Evolutionary conservation across 169 alveolate species (phyloP).

Genomic region (Eimeria acervulina): DNA sequence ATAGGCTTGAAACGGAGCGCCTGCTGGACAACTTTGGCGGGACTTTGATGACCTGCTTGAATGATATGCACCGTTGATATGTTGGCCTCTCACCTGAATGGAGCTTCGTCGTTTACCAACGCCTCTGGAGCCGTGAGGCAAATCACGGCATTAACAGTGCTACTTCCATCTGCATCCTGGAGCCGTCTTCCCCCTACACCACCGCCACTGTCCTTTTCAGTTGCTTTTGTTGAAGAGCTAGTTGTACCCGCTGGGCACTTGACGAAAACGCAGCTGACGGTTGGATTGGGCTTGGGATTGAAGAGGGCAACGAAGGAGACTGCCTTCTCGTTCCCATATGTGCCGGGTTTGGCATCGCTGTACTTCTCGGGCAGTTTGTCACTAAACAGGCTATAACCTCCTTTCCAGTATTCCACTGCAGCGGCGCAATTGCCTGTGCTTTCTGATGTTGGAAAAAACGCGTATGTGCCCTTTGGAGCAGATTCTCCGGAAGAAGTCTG

Average conservation of each 20-base stretch:
- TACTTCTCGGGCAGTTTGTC: slow-evolving; percentile 4
- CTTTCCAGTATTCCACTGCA: slow-evolving; percentile 49
- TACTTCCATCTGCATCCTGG: background rate
- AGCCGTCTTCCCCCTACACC: background rate
- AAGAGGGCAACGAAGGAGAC: slow-evolving; percentile 64
- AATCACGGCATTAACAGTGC: background rate
- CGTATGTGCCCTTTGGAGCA: slow-evolving; percentile 9
- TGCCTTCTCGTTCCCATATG: background rate
- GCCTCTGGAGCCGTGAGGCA: slow-evolving; percentile 45
- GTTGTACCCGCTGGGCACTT: background rate
- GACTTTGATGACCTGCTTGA: background rate
- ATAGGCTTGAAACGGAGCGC: background rate
- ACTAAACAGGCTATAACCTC: background rate
- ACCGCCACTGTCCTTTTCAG: background rate
- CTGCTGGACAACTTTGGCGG: background rate
- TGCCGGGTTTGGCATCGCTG: background rate
- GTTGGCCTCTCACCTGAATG: slow-evolving; percentile 23
- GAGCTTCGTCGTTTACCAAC: slow-evolving; percentile 44
- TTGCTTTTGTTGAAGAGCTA: background rate
- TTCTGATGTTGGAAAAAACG: background rate
- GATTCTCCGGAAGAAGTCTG: background rate
- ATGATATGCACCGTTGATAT: background rate
- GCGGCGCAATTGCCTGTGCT: background rate
- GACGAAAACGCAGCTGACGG: background rate
- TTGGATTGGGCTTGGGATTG: slow-evolving; percentile 53